Evolutionary conservation across 805 yeast species (phyloP).

Genomic region (Lipomyces orientalis): DNA sequence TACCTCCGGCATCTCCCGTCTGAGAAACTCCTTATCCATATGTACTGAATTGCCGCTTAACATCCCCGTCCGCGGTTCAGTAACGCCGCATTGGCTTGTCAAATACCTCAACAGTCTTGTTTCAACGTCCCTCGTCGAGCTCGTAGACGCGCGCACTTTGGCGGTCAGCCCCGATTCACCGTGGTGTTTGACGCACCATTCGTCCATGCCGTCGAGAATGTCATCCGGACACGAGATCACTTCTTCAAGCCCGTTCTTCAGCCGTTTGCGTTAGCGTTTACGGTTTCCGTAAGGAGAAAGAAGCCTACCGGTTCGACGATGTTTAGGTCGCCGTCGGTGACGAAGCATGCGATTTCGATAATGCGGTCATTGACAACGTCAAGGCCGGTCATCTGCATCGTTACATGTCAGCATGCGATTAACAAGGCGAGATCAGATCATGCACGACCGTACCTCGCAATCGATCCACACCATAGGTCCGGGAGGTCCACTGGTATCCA

Average conservation of each 20-base stretch:
- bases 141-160: constrained; percentile 63
- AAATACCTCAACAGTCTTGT: constrained; percentile 68
- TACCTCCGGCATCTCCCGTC: constrained; percentile 79
- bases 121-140: constrained; percentile 67
- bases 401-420: not conserved
- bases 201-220: constrained; percentile 73
- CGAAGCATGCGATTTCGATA: constrained; percentile 87
- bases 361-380: constrained; percentile 80
- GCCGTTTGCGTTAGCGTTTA: not conserved
- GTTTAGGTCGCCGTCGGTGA: constrained; percentile 83
- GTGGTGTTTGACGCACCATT: constrained; percentile 88
- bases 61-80: constrained; percentile 62
- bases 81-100: constrained; percentile 53
- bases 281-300: not conserved
- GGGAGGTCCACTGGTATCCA: not conserved
- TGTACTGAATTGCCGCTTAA: constrained; percentile 93
- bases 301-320: constrained; percentile 58
- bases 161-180: constrained; percentile 74
- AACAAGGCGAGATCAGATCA: not conserved
- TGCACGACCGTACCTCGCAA: constrained; percentile 63
- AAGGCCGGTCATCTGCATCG: constrained; percentile 81
- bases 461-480: constrained; percentile 84
- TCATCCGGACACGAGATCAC: constrained; percentile 72
- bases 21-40: constrained; percentile 85
- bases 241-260: constrained; percentile 69